phyloP scores from a whole-genome alignment of 257 asterid species.

The Rauvolfia tetraphylla region DNA sequence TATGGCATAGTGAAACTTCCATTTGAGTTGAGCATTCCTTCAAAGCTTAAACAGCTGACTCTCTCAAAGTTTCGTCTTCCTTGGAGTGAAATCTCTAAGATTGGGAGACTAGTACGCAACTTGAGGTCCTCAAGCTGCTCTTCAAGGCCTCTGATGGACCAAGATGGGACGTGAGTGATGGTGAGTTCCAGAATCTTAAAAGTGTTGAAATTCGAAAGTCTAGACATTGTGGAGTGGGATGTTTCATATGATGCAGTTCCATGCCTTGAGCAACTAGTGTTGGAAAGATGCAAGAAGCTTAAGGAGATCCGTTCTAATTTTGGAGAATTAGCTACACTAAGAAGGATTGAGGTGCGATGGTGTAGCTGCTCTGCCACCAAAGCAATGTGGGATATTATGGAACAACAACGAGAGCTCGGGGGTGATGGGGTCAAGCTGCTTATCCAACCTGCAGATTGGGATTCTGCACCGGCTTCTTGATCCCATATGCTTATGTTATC shows the following conservation, averaged over 20 bases:
- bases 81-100: neutral
- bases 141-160: neutral
- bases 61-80: neutral
- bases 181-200: neutral
- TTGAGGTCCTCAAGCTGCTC: constrained; percentile 8
- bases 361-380: neutral
- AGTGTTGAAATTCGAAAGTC: neutral
- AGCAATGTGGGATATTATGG: neutral
- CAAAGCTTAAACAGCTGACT: neutral
- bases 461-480: neutral
- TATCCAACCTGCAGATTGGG: neutral
- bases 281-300: neutral
- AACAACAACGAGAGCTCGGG: neutral
- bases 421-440: neutral
- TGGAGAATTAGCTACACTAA: neutral
- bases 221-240: neutral
- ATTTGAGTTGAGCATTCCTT: neutral
- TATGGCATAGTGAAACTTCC: neutral
- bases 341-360: neutral
- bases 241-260: constrained; percentile 7
- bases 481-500: neutral
- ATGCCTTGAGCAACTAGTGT: constrained; percentile 1
- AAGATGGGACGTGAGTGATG: constrained; percentile 4
- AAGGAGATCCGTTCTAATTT: neutral
- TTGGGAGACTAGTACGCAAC: constrained; percentile 4